Evolutionary conservation across 257 asterid species (phyloP).

Genomic region (Solanum ossicruentum): DNA sequence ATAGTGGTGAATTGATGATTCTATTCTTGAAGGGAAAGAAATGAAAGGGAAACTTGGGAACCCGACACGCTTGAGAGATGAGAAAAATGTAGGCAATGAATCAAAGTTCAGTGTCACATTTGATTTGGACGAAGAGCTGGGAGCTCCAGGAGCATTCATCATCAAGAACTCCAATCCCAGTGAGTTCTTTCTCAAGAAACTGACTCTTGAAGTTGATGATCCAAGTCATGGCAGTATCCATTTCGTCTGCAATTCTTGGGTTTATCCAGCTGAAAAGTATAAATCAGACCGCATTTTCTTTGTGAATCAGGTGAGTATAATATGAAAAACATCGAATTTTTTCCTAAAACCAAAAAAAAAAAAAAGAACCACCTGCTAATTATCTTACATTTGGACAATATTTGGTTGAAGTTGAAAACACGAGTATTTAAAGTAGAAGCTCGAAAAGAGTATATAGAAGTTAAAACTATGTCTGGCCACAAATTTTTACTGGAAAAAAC

Average conservation of each 20-base stretch:
- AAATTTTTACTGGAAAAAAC: background rate
- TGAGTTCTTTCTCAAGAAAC: conserved; percentile 27
- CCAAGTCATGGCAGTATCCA: conserved; percentile 5
- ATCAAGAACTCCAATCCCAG: conserved; percentile 15
- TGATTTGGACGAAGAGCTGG: conserved; percentile 11
- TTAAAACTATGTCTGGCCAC: background rate
- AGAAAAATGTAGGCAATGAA: background rate
- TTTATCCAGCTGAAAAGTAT: conserved; percentile 20
- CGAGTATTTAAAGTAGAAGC: background rate
- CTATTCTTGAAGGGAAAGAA: background rate
- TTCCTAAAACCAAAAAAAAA: too few species aligned
- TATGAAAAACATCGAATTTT: background rate
- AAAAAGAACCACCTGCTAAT: background rate
- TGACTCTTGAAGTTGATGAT: conserved; percentile 14
- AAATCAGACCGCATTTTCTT: conserved; percentile 22
- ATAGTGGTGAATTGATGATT: background rate
- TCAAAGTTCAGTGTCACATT: conserved; percentile 5
- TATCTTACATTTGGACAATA: background rate
- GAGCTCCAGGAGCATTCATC: conserved; percentile 24
- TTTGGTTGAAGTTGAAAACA: background rate
- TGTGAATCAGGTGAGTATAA: conserved; percentile 19
- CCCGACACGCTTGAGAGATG: background rate
- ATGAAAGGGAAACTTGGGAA: background rate
- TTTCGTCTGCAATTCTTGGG: conserved; percentile 30
- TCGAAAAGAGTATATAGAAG: background rate